Evolutionary conservation across 345 rosid species (phyloP).

Genomic region (Sonneratia caseolaris): DNA sequence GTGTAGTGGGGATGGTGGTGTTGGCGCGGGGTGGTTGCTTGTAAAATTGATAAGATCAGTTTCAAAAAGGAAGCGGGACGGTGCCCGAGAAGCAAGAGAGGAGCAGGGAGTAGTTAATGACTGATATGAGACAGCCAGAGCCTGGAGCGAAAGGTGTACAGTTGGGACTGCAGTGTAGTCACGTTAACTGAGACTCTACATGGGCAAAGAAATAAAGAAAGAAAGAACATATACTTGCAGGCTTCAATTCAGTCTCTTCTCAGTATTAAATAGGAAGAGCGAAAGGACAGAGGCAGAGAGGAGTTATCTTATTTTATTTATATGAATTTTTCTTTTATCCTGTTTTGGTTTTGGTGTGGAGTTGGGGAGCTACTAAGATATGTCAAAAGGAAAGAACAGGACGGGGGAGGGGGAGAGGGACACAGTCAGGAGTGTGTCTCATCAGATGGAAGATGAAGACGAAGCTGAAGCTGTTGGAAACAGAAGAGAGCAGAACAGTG

Average conservation of each 20-base stretch:
- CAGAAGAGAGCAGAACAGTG: not conserved
- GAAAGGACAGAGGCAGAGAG: too few species aligned
- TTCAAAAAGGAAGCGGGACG: not conserved
- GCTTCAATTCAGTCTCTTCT: not conserved
- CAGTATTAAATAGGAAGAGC: too few species aligned
- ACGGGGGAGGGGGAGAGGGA: not conserved
- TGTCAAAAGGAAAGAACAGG: conserved; percentile 1
- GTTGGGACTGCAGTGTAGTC: not conserved
- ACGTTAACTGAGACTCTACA: not conserved
- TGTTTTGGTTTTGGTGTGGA: not conserved
- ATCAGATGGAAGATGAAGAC: not conserved
- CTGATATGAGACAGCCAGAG: not conserved
- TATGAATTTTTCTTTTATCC: too few species aligned
- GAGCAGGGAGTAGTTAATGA: not conserved
- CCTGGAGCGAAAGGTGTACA: not conserved
- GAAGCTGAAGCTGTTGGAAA: not conserved
- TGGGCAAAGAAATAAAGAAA: not conserved
- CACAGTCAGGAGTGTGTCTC: not conserved
- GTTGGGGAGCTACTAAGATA: conserved; percentile 2
- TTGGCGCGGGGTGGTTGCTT: too few species aligned
- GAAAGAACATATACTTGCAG: not conserved
- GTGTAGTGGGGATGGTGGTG: too few species aligned
- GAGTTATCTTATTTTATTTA: not conserved
- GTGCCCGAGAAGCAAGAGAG: not conserved
- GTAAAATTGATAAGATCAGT: too few species aligned